Conservation (phyloP, 331 rosid genomes). For the Malus hybrid region DNA sequence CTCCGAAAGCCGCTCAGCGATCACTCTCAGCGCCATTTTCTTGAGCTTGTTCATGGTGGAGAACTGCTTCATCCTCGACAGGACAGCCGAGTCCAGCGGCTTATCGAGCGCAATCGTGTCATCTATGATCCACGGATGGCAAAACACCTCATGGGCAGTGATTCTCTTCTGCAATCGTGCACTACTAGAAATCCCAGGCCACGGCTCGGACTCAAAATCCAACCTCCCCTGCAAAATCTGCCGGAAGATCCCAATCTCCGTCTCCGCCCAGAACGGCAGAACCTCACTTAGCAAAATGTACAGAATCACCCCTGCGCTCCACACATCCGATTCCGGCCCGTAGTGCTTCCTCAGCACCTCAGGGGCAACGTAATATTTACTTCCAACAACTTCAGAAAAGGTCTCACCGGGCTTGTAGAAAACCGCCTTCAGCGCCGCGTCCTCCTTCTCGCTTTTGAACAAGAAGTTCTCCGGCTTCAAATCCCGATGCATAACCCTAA, state of each 20-base stretch:
- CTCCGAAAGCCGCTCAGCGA: slow-evolving; percentile 43
- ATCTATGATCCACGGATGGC: slow-evolving; percentile 47
- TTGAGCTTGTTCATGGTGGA: slow-evolving; percentile 48
- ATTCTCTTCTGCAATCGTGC: slow-evolving; percentile 27
- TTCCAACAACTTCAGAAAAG: slow-evolving; percentile 39
- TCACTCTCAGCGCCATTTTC: slow-evolving; percentile 41
- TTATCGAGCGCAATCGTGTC: slow-evolving; percentile 38
- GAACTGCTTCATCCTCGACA: slow-evolving; percentile 38
- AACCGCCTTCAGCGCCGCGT: slow-evolving; percentile 39
- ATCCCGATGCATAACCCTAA: slow-evolving; percentile 43
- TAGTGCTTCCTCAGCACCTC: slow-evolving; percentile 39
- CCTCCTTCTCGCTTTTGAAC: slow-evolving; percentile 28
- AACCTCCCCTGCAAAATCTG: slow-evolving; percentile 40
- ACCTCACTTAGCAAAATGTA: slow-evolving; percentile 43
- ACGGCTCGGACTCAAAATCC: slow-evolving; percentile 37
- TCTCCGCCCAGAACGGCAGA: slow-evolving; percentile 47
- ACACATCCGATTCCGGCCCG: slow-evolving; percentile 40
- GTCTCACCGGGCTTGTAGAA: slow-evolving; percentile 40
- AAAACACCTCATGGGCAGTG: slow-evolving; percentile 39
- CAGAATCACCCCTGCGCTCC: slow-evolving; percentile 48
- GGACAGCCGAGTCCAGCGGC: slow-evolving; percentile 43
- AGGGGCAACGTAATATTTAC: slow-evolving; percentile 44
- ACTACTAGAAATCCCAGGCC: slow-evolving; percentile 36
- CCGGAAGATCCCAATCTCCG: slow-evolving; percentile 41
- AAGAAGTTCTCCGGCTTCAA: slow-evolving; percentile 45